A percentile compares a stretch with the other conserved stretches of the same genome.
phyloP scores from a whole-genome alignment of 768 basidiomycete genomes.

The Pisolithus orientalis region DNA sequence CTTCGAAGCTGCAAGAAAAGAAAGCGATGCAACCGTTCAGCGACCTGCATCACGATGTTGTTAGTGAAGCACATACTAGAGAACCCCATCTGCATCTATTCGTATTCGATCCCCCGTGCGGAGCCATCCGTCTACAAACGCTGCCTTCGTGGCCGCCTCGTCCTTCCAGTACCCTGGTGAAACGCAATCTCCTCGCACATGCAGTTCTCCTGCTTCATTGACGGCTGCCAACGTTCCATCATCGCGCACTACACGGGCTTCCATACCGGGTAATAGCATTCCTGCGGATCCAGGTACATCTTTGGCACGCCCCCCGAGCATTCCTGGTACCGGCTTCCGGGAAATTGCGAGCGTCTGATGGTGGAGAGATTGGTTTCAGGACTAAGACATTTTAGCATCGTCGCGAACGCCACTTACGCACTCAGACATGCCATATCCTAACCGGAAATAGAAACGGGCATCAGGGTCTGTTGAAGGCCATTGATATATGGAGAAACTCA shows the following conservation, averaged over 20 bases:
- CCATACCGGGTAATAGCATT: constrained; percentile 55
- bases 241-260: constrained; percentile 54
- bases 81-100: constrained; percentile 52
- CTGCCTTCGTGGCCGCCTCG: constrained; percentile 55
- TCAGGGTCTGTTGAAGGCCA: background rate
- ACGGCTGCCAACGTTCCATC: constrained; percentile 49
- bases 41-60: background rate
- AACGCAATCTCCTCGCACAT: constrained; percentile 48
- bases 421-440: constrained; percentile 74
- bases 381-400: background rate
- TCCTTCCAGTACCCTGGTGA: constrained; percentile 72
- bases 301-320: constrained; percentile 38
- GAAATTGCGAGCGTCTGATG: constrained; percentile 51
- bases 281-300: constrained; percentile 43
- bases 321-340: constrained; percentile 37
- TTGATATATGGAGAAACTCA: constrained; percentile 17
- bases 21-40: background rate
- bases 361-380: background rate
- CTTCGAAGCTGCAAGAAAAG: constrained; percentile 48
- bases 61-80: constrained; percentile 45
- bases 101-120: constrained; percentile 67
- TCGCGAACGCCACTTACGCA: constrained; percentile 34
- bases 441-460: constrained; percentile 1
- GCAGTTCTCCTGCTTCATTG: constrained; percentile 63
- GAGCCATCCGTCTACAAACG: constrained; percentile 69